Percentiles rank a stretch among this genome's conserved stretches.
These are phyloP conservation scores for Colletotrichum scovillei DNA, from an alignment of 2,329 filamentous ascomycete genomes.

Conservation along the genomic window DNA sequence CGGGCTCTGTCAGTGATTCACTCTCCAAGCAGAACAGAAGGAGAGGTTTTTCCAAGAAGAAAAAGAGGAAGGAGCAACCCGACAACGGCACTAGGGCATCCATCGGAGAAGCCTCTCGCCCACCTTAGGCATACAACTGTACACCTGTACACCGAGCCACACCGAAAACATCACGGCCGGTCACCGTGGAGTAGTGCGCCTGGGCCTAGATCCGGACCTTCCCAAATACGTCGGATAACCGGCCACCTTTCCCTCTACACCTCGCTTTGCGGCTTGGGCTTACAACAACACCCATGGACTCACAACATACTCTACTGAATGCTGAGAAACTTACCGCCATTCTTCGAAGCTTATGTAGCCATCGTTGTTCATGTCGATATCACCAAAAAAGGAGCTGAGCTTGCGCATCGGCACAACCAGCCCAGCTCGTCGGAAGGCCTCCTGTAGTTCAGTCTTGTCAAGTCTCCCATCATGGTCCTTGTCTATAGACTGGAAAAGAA, in stretches of 20 bases:
- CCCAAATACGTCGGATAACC: background rate
- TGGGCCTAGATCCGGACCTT: background rate
- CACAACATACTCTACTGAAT: background rate
- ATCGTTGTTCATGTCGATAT: conserved; percentile 91
- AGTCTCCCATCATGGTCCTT: conserved; percentile 85
- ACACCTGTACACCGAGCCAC: background rate
- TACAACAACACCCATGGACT: background rate
- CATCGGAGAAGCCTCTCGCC: background rate
- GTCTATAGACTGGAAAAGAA: conserved; percentile 89
- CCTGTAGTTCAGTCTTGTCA: conserved; percentile 84
- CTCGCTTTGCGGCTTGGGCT: background rate
- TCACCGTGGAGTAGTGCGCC: background rate
- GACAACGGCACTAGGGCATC: background rate
- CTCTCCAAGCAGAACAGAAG: background rate
- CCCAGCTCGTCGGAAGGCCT: conserved; percentile 82
- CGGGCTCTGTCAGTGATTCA: conserved; percentile 9
- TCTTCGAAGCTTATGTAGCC: conserved; percentile 91
- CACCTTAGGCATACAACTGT: too few species aligned
- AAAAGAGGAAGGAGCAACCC: background rate
- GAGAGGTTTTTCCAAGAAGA: background rate
- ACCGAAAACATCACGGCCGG: conserved; percentile 5
- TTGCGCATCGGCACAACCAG: conserved; percentile 82
- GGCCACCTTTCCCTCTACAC: conserved; percentile 8
- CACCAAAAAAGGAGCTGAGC: conserved; percentile 85
- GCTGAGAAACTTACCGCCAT: conserved; percentile 82